Base-by-base conservation (phyloP, 2,329 filamentous ascomycete species). In the Paraphoma chrysanthemicola region DNA sequence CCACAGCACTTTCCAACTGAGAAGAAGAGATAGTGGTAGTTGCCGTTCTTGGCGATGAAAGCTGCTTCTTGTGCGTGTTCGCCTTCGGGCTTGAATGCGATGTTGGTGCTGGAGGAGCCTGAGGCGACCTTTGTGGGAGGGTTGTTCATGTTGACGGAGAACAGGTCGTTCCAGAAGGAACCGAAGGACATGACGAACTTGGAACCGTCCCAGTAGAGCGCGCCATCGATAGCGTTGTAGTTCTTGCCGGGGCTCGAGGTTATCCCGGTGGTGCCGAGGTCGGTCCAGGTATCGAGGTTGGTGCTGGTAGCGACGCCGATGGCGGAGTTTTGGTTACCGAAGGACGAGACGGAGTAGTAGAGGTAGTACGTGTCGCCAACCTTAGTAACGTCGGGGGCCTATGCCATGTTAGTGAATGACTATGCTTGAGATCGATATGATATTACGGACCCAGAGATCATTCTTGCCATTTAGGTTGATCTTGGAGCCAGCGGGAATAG, bases 161-260 rank as follows among this genome's bases (percentile, higher is more conserved):
- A 89, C 56, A 91, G 81, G 67, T 87, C 84, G 6, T 77, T 73
- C 87, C 88, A 92, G 81, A 90, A 91, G 11, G 86, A 89, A 23
- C 88, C 89, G 60, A 90, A 91, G 57, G 81, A 85, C 69, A 86
- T 76, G 51, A 82, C 79, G 53, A 82, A 83, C 14, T 79, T 78
- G 48, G 81, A 70, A 2, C 72, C 74, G 28, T 72, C 75, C 48
- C 64, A 66, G 60, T 85, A 77, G 16, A 81, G 66, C 39, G 78
- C 76, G n/a, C 72, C 67, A 49, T 82, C 90, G 65, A 92, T 82
- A 44, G 80, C 79, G 58, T 82, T 82, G 71, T 80, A 82, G 30
- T 67, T 56, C 45, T 77, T 77, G n/a, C 75, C 74, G 2, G 68
- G 54, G 29, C 52, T 64, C 2, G 78, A 80, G 6, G 63, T 41